Base-by-base conservation (phyloP, 2,329 filamentous ascomycete species). In the Rasamsonia emersonii region DNA sequence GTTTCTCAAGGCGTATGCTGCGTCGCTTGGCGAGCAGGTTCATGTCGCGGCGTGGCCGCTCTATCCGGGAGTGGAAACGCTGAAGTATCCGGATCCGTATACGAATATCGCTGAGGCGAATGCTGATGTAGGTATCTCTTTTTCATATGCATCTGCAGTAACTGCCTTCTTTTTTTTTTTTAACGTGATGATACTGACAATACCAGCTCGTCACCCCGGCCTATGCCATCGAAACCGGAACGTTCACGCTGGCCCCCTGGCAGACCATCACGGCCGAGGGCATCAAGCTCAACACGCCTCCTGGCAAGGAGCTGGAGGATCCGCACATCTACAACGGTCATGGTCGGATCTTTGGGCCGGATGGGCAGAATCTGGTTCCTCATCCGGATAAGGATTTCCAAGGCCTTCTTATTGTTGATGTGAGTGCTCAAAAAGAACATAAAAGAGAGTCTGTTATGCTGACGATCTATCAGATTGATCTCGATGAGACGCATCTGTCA, bases 41-140 rank as follows among this genome's bases (percentile, higher is more conserved):
- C 64, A 68, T 43, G 59, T 74, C 18, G 70, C 72, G 4, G 71
- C 69, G 4, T 77, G 72, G 65, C 71, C 68, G n/a, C n/a, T n/a
- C n/a, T n/a, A n/a, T n/a, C n/a, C n/a, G n/a, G n/a, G n/a, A n/a
- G n/a, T n/a, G n/a, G n/a, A n/a, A n/a, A n/a, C n/a, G n/a, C n/a
- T n/a, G n/a, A n/a, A n/a, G n/a, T n/a, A n/a, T n/a, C n/a, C n/a
- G n/a, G n/a, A n/a, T n/a, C n/a, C n/a, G n/a, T n/a, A n/a, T n/a
- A n/a, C n/a, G n/a, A n/a, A n/a, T n/a, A n/a, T n/a, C n/a, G n/a
- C n/a, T n/a, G n/a, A n/a, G n/a, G n/a, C n/a, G n/a, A n/a, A n/a
- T n/a, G n/a, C n/a, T n/a, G n/a, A n/a, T n/a, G n/a, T n/a, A n/a
- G n/a, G n/a, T n/a, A n/a, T n/a, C n/a, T n/a, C n/a, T n/a, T n/a